Percentiles rank a stretch among this genome's conserved stretches.
Conservation (phyloP, 805 yeast species). For the Metschnikowia corniflorae region DNA sequence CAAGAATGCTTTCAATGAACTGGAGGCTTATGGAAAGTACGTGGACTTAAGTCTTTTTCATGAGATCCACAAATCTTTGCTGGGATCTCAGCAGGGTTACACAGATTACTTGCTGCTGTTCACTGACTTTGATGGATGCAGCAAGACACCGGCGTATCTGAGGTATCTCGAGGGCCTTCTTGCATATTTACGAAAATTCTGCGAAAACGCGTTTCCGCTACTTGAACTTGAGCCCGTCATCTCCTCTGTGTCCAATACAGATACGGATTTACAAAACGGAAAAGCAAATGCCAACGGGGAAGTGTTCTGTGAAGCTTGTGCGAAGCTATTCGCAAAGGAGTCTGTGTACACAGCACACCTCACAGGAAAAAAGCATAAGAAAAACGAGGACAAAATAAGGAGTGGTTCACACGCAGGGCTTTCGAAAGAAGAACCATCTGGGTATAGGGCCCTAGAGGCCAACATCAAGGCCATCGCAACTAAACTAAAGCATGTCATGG, state of each 20-base stretch:
- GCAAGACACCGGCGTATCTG: constrained; percentile 29
- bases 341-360: constrained; percentile 70
- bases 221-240: no score
- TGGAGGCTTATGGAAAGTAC: constrained; percentile 62
- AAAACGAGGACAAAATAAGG: constrained; percentile 28
- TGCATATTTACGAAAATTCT: constrained; percentile 48
- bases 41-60: constrained; percentile 55
- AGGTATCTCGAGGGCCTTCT: constrained; percentile 45
- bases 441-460: constrained; percentile 28
- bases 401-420: background rate
- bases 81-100: constrained; percentile 34
- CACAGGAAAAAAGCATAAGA: constrained; percentile 69
- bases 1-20: constrained; percentile 49
- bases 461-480: constrained; percentile 34
- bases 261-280: constrained; percentile 12
- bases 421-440: background rate
- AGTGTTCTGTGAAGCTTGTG: constrained; percentile 62
- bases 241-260: background rate
- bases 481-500: constrained; percentile 38
- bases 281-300: constrained; percentile 16
- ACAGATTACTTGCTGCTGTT: constrained; percentile 48
- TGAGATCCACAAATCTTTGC: constrained; percentile 47
- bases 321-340: constrained; percentile 56
- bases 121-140: constrained; percentile 31
- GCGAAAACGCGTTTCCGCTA: constrained; percentile 33